These are phyloP conservation scores for Monosporozyma unispora DNA, from an alignment of 805 yeast genomes.

Conservation along the genomic window DNA sequence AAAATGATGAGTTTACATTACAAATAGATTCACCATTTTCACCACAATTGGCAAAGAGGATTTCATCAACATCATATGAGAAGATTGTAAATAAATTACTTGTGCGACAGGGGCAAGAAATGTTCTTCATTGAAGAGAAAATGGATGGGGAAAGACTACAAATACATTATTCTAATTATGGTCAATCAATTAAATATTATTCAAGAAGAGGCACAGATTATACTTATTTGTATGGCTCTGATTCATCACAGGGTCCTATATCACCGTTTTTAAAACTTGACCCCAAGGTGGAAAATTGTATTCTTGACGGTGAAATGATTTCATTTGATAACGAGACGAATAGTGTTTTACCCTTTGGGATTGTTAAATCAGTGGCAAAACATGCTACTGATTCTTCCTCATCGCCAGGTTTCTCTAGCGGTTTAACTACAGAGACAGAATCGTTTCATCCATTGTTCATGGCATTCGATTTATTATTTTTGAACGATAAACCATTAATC, in stretches of 20 bases:
- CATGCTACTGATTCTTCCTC: neutral
- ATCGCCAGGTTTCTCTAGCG: neutral
- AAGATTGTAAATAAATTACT: constrained; percentile 39
- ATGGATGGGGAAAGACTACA: constrained; percentile 89
- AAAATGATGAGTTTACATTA: constrained; percentile 31
- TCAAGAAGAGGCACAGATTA: constrained; percentile 69
- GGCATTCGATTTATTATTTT: constrained; percentile 62
- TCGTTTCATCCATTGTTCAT: constrained; percentile 46
- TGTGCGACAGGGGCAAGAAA: constrained; percentile 10
- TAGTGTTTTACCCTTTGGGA: constrained; percentile 67
- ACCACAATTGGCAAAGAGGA: constrained; percentile 65
- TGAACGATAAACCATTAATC: constrained; percentile 60
- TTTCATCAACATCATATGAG: constrained; percentile 39
- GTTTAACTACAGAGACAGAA: constrained; percentile 17
- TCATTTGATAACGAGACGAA: constrained; percentile 61
- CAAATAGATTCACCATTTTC: constrained; percentile 41
- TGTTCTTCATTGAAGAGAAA: constrained; percentile 77
- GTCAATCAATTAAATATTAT: constrained; percentile 28
- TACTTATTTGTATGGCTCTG: constrained; percentile 55
- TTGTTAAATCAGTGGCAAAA: constrained; percentile 38
- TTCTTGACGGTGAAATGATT: constrained; percentile 88
- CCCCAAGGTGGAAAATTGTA: constrained; percentile 30
- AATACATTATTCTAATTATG: constrained; percentile 52
- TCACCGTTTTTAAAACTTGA: constrained; percentile 41
- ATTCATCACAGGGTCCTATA: constrained; percentile 41